Evolutionary conservation across 148 eudicot species (phyloP), one percentile per base, ranked within the genome.

Genomic region (Arbutus unedo): DNA sequence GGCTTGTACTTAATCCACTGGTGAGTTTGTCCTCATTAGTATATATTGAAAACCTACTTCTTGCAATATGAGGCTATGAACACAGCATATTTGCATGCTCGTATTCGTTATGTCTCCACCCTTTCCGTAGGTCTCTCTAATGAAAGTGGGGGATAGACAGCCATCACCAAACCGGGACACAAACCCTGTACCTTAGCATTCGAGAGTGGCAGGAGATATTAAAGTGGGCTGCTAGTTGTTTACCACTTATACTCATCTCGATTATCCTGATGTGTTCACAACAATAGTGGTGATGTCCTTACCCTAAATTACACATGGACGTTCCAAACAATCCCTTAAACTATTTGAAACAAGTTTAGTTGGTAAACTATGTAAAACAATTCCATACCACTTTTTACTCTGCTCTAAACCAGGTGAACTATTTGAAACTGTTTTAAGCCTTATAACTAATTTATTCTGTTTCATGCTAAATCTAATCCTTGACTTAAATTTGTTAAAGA

Each of bases 1-100:
- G 99, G 82, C 91, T 96, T 83, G 93, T 96, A 47, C 93, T 96
- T 73, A 96, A 96, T 86, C 99, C 99, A 68, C 64, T 94, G 97
- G 99, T 96, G 78, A 89, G 94, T 87, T 71, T n/a, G 77, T 78
- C 81, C 9, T 74, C 5, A 16, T 66, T 6, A 66, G 72, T 54
- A 15, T 47, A 31, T 31, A 19, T 45, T 64, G 8, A 49, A 15
- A 48, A 49, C 23, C 45, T 79, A 60, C 53, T 44, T 60, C 13
- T 79, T 79, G 72, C 71, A 16, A 55, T 60, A 14, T 79, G 10
- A 59, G 23, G 23, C 62, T 18, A 44, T 45, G 48, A 25, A 25
- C 68, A 10, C 71, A 3, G 56, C 54, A 10, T 23, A 73, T 45
- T 23, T 74, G 47, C 2, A 14, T 11, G 8, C 23, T 23, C 41